phyloP scores from a whole-genome alignment of 2,329 filamentous ascomycete genomes.

The Myotisia sp. region DNA sequence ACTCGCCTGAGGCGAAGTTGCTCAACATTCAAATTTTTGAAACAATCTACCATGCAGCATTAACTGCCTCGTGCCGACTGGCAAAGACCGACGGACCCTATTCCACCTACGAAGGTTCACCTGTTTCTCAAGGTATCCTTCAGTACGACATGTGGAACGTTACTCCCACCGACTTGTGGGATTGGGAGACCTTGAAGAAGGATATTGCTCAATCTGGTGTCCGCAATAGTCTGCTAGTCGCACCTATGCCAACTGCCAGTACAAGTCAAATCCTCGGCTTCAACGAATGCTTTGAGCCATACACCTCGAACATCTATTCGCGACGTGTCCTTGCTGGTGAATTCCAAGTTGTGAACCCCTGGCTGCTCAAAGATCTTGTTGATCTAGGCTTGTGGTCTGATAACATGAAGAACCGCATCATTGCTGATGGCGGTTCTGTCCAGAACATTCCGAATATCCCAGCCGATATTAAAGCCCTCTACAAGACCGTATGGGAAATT shows the following conservation, averaged over 20 bases:
- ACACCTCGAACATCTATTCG: slow-evolving; percentile 99
- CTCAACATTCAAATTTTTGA: slow-evolving; percentile 98
- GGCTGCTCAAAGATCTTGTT: slow-evolving; percentile 94
- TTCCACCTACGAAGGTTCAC: slow-evolving; percentile 80
- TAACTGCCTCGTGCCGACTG: slow-evolving; percentile 77
- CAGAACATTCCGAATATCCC: slow-evolving; percentile 97
- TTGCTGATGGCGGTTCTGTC: slow-evolving; percentile 86
- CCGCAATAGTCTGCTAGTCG: slow-evolving; percentile 87
- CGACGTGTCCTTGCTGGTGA: slow-evolving; percentile 94
- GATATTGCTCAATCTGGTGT: slow-evolving; percentile 87
- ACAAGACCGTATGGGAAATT: slow-evolving; percentile 99
- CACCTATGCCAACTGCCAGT: slow-evolving; percentile 94
- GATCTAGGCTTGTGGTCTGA: slow-evolving; percentile 98
- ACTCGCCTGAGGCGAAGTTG: slow-evolving; percentile 83
- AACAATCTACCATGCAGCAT: slow-evolving; percentile 92
- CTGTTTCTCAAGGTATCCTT: slow-evolving; percentile 85
- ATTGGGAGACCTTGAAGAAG: slow-evolving; percentile 79
- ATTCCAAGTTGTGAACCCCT: slow-evolving; percentile 99
- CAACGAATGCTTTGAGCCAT: slow-evolving; percentile 99
- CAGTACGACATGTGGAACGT: slow-evolving; percentile 99
- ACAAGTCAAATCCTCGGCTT: slow-evolving; percentile 97
- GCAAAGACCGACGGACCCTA: slow-evolving; percentile 76
- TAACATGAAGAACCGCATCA: slow-evolving; percentile 99
- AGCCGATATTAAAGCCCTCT: slow-evolving; percentile 84
- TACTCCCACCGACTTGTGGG: slow-evolving; percentile 87